Conservation (phyloP, 108 stramenopile species). For the Chaetoceros tenuissimus region DNA sequence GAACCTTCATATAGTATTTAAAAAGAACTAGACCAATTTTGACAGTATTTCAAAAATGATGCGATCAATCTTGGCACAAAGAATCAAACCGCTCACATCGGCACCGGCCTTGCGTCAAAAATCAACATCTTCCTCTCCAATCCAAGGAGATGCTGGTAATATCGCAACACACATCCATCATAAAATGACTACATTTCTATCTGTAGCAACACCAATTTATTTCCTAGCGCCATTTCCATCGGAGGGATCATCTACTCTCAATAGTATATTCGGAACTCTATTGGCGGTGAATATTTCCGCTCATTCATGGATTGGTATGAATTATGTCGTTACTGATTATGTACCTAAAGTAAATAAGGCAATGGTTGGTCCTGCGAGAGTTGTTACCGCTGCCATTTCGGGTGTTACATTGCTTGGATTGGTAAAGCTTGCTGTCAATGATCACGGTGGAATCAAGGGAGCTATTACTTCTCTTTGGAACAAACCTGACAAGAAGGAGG, state of each 20-base stretch:
- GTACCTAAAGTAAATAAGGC: constrained; percentile 77
- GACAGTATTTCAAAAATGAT: too few relatives aligned
- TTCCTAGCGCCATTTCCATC: constrained; percentile 50
- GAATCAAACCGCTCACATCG: constrained; percentile 7
- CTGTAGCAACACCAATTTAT: constrained; percentile 54
- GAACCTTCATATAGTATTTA: neutral
- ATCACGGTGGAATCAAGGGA: constrained; percentile 70
- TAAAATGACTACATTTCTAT: constrained; percentile 49
- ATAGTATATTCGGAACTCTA: constrained; percentile 61
- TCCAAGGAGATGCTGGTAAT: constrained; percentile 65
- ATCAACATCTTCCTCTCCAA: constrained; percentile 24
- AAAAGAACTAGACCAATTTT: too few relatives aligned
- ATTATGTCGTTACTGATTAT: constrained; percentile 91
- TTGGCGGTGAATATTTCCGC: constrained; percentile 63
- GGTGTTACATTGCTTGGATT: constrained; percentile 58
- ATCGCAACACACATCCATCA: constrained; percentile 71
- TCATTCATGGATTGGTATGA: constrained; percentile 87
- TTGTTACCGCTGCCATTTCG: constrained; percentile 57
- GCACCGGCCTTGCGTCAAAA: constrained; percentile 12
- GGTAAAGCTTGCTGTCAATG: constrained; percentile 39
- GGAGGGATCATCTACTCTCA: constrained; percentile 39
- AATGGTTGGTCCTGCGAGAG: constrained; percentile 60
- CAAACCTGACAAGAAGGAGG: constrained; percentile 32
- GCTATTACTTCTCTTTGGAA: constrained; percentile 69
- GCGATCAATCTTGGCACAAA: neutral